Conservation (phyloP, 1,284 basidiomycete genomes). For the Malassezia equina region DNA sequence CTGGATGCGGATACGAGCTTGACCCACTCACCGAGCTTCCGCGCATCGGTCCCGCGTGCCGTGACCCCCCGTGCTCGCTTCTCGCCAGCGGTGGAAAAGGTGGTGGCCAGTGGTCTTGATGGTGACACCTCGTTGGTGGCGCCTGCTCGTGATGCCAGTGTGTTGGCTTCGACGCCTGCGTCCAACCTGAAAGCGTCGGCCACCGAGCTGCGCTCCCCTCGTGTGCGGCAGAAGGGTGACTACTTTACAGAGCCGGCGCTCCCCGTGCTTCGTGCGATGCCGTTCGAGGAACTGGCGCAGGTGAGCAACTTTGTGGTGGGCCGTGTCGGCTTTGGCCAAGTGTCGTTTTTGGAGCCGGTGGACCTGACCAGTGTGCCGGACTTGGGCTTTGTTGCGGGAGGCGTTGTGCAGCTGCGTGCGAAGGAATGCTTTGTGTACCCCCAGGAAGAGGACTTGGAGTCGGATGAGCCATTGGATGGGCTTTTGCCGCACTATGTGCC, state of each 20-base stretch:
- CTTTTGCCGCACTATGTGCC: constrained; percentile 36
- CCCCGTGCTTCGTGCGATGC: constrained; percentile 28
- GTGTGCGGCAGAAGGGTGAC: constrained; percentile 24
- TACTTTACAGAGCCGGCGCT: constrained; percentile 41
- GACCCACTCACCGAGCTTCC: constrained; percentile 22
- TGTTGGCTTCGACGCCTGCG: constrained; percentile 25
- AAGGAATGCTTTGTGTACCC: constrained; percentile 90
- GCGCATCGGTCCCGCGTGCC: constrained; percentile 5
- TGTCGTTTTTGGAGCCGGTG: constrained; percentile 74
- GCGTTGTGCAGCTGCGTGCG: constrained; percentile 76
- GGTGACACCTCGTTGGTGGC: constrained; percentile 1
- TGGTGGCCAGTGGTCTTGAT: background rate
- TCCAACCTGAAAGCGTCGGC: constrained; percentile 19
- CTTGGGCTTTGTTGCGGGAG: constrained; percentile 69
- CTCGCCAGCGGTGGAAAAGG: constrained; percentile 14
- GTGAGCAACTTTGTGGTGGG: constrained; percentile 69
- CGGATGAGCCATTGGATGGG: constrained; percentile 38
- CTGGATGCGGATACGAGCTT: constrained; percentile 54
- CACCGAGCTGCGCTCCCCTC: background rate
- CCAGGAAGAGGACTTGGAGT: constrained; percentile 53
- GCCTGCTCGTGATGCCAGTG: background rate
- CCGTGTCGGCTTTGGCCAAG: constrained; percentile 77
- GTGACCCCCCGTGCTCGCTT: constrained; percentile 13
- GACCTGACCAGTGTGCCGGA: constrained; percentile 77
- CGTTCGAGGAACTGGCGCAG: constrained; percentile 57